Evolutionary conservation across 1,284 basidiomycete species (phyloP), one percentile per base, ranked within the genome.

Genomic region (Thecaphora thlaspeos): DNA sequence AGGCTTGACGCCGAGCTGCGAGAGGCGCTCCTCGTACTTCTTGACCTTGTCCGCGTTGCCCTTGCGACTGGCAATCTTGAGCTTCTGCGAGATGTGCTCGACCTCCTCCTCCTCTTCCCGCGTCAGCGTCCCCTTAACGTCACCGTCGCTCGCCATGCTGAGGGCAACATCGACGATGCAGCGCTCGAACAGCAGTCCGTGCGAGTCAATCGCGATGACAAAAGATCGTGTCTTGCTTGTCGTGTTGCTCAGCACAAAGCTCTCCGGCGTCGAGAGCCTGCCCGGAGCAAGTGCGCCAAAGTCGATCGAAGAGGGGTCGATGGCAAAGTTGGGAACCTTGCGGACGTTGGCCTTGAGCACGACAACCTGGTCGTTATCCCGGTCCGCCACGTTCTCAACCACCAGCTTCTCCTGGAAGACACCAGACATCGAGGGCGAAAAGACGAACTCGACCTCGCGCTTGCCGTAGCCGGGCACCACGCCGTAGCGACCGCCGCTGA

Each of bases 21-120:
- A 60, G 45, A 82, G 69, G 15, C 81, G 70, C 41, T 76, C 71
- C 51, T 81, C 79, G 70, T 82, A 82, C 70, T 82, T 82, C 46
- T 73, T 73, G 47, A 82, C 75, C 72, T 82, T 82, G 55, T 82
- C 81, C 37, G 61, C 43, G 55, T 82, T 81, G 39, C 80, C 80
- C 67, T 82, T 82, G 45, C 82, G 67, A 46, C 71, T 67, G 0
- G 80, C 81, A 43, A 82, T 82, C 73, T 82, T 82, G 56, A 82
- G 76, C 71, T 82, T 82, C 57, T 82, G 82, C 26, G 80, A 71
- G 45, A 82, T 64, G 38, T 73, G 79, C 71, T 82, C 82, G 3
- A 82, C 76, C 68, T 82, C 82, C 56, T 82, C 81, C 60, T 82
- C 81, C 50, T 82, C 81, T 23, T 73, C 77, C 51, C 80, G 79